phyloP scores from a whole-genome alignment of 1,284 basidiomycete genomes.

The Butyriboletus appendiculatus region DNA sequence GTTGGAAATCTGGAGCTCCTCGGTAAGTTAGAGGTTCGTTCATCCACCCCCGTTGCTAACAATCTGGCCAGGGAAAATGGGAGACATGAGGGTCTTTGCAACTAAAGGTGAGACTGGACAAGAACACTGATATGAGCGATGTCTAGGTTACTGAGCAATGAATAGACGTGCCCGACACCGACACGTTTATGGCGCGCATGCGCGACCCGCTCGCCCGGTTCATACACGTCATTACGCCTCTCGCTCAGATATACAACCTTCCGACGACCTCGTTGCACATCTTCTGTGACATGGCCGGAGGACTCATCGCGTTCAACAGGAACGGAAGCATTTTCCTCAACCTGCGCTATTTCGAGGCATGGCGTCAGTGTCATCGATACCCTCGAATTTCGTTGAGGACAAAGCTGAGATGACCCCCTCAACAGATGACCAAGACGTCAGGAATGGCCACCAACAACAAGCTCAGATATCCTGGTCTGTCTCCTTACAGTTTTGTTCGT shows the following conservation, averaged over 20 bases:
- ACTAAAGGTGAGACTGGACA: constrained; percentile 54
- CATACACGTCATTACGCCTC: constrained; percentile 57
- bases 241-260: constrained; percentile 63
- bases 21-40: constrained; percentile 43
- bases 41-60: background rate
- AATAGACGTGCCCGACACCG: constrained; percentile 55
- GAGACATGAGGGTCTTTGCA: constrained; percentile 65
- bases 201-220: constrained; percentile 67
- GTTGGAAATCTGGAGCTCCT: constrained; percentile 61
- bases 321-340: constrained; percentile 91
- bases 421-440: constrained; percentile 72
- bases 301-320: constrained; percentile 92
- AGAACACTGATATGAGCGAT: background rate
- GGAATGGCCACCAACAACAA: constrained; percentile 54
- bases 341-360: constrained; percentile 82
- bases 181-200: constrained; percentile 52
- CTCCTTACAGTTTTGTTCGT: background rate
- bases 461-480: constrained; percentile 81
- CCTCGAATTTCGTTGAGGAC: background rate
- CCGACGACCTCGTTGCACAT: constrained; percentile 78
- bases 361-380: constrained; percentile 63
- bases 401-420: background rate
- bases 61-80: constrained; percentile 54
- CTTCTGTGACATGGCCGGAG: constrained; percentile 83
- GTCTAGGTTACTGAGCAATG: background rate